A percentile compares a stretch with the other conserved stretches of the same genome.
Evolutionary conservation across 495 filamentous ascomycete genomes (phyloP).

Genomic region (Penicillium antarcticum): DNA sequence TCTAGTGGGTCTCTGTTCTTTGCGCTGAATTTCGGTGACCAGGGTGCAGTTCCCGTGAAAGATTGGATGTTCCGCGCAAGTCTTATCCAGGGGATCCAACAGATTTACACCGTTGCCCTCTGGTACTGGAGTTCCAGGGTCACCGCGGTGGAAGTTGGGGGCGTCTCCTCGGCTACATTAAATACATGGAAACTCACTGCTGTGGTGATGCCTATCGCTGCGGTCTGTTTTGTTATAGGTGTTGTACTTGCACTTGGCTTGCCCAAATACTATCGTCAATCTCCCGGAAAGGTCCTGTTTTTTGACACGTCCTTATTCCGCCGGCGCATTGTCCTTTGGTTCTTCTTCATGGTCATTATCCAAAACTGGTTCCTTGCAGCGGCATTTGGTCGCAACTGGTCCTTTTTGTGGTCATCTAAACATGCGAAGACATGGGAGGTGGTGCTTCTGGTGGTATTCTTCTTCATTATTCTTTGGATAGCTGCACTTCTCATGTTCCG

Average conservation of each 20-base stretch:
- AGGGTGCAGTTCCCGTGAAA: slow-evolving; percentile 51
- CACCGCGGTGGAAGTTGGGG: slow-evolving; percentile 16
- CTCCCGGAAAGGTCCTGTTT: slow-evolving; percentile 26
- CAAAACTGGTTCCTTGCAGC: slow-evolving; percentile 66
- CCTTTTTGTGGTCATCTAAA: slow-evolving; percentile 53
- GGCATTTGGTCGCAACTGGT: slow-evolving; percentile 62
- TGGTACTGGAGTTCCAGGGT: slow-evolving; percentile 63
- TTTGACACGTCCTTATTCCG: slow-evolving; percentile 46
- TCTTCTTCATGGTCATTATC: slow-evolving; percentile 56
- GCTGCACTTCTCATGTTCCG: slow-evolving; percentile 46
- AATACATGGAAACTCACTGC: slow-evolving; percentile 48
- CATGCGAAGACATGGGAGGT: slow-evolving; percentile 53
- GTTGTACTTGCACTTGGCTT: slow-evolving; percentile 52
- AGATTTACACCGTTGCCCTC: slow-evolving; percentile 59
- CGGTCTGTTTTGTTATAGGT: slow-evolving; percentile 57
- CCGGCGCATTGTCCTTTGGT: slow-evolving; percentile 55
- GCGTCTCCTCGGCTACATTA: slow-evolving; percentile 27
- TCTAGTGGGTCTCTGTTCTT: slow-evolving; percentile 60
- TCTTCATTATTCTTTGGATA: slow-evolving; percentile 59
- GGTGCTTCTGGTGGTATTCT: slow-evolving; percentile 49
- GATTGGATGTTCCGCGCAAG: slow-evolving; percentile 65
- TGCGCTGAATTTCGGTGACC: slow-evolving; percentile 65
- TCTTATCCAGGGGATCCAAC: slow-evolving; percentile 60
- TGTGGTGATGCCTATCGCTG: slow-evolving; percentile 46
- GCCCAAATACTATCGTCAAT: slow-evolving; percentile 57